Evolutionary conservation across 164 flowering plant genomes (phyloP), one percentile per base, ranked within the genome.

Genomic region (Macadamia tetraphylla): DNA sequence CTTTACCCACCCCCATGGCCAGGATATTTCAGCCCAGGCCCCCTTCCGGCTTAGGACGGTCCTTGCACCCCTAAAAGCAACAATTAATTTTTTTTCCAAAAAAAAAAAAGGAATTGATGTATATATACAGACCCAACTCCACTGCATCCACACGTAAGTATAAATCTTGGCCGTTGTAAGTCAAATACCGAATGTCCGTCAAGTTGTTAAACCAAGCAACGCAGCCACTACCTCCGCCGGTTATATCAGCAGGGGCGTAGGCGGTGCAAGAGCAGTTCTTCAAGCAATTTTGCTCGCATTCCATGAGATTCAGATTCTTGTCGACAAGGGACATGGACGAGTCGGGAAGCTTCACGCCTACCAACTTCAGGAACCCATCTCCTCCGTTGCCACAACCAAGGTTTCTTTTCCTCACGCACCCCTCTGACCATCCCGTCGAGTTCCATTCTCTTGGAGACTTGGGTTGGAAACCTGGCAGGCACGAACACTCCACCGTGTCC

Each of bases 391-490:
- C 5, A 5, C 40, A 35, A 2, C 40, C 40, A 35, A 35, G 40
- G 3, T 2, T 35, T 35, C 40, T 35, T 35, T 35, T 35, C 40
- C 40, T 35, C 40, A 35, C 5, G 40, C 40, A 35, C 40, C 90
- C 90, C 0, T 43, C 76, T 5, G 84, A 76, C 40, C 80, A 75
- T 15, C 80, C 82, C 49, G 78, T 64, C 60, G 62, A 29, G 11
- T 3, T 62, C 87, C 88, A 84, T 1, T 74, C 82, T 0, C 44
- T n/a, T 0, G 74, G 65, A 0, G 63, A 52, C 49, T 60, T 74
- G 18, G 85, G 87, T 17, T 74, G 58, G 40, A 74, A 86, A 55
- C 88, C 87, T 1, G 74, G 23, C 23, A 23, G 23, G 23, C 23
- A 23, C 23, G 23, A 23, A 23, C 23, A 23, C 12, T 44, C 18